phyloP scores from a whole-genome alignment of 495 filamentous ascomycete species.

The Aspergillus conjunctus region DNA sequence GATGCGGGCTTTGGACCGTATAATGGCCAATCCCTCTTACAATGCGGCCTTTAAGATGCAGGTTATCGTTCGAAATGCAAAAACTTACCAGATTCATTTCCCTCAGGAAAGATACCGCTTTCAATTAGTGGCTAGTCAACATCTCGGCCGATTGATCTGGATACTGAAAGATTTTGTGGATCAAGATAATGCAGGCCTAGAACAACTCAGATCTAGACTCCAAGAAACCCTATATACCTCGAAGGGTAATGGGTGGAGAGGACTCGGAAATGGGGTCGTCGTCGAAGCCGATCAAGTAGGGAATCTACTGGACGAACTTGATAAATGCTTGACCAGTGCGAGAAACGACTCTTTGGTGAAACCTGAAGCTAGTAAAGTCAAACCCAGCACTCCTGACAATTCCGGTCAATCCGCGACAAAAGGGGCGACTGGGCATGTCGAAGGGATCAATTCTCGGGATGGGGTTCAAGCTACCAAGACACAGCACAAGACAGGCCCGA shows the following conservation, averaged over 20 bases:
- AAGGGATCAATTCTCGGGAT: slow-evolving; percentile 1
- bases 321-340: slow-evolving; percentile 30
- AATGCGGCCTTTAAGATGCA: slow-evolving; percentile 34
- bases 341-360: slow-evolving; percentile 4
- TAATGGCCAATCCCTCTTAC: slow-evolving; percentile 32
- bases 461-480: slow-evolving; percentile 4
- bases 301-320: slow-evolving; percentile 41
- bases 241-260: slow-evolving; percentile 52
- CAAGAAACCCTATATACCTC: slow-evolving; percentile 43
- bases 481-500: slow-evolving; percentile 19
- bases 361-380: not conserved
- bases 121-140: slow-evolving; percentile 34
- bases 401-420: not conserved
- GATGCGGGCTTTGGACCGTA: slow-evolving; percentile 59
- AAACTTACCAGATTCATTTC: slow-evolving; percentile 48
- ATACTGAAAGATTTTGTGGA: slow-evolving; percentile 38
- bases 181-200: slow-evolving; percentile 21
- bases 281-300: slow-evolving; percentile 43
- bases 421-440: not conserved
- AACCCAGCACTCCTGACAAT: not conserved
- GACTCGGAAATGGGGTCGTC: slow-evolving; percentile 49
- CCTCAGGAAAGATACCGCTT: slow-evolving; percentile 40
- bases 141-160: slow-evolving; percentile 43
- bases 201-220: slow-evolving; percentile 25
- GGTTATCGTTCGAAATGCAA: slow-evolving; percentile 45